A percentile compares a stretch with the other conserved stretches of the same genome.
Evolutionary conservation across 2,329 filamentous ascomycete species (phyloP).

Genomic region (Pseudodiploospora longispora): DNA sequence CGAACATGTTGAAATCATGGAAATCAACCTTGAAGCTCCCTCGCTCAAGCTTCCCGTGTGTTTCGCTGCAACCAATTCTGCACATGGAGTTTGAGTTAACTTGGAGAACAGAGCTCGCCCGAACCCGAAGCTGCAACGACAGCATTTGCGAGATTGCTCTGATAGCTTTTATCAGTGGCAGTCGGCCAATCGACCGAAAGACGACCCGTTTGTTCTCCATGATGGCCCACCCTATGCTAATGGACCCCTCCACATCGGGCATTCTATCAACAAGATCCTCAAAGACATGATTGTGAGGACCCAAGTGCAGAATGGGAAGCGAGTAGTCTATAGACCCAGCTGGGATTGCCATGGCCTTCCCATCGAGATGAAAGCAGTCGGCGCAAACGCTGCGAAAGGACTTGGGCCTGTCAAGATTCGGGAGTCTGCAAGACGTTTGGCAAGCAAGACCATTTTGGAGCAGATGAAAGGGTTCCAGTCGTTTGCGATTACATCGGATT

Average conservation of each 20-base stretch:
- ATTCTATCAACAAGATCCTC: slow-evolving; percentile 92
- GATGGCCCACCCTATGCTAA: slow-evolving; percentile 98
- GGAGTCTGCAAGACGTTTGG: slow-evolving; percentile 55
- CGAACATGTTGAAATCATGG: slow-evolving; percentile 52
- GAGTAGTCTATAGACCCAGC: slow-evolving; percentile 76
- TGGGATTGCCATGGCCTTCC: slow-evolving; percentile 98
- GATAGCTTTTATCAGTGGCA: slow-evolving; percentile 92
- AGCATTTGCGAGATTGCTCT: slow-evolving; percentile 68
- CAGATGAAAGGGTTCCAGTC: slow-evolving; percentile 68
- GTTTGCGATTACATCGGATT: slow-evolving; percentile 75
- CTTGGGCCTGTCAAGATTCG: slow-evolving; percentile 53
- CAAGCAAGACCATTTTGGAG: slow-evolving; percentile 57
- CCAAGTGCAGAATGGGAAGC: slow-evolving; percentile 62
- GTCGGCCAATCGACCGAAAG: slow-evolving; percentile 43
- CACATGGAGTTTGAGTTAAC: not conserved
- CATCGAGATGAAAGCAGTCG: slow-evolving; percentile 92
- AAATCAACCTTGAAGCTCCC: slow-evolving; percentile 68
- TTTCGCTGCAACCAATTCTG: not conserved
- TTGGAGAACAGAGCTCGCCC: slow-evolving; percentile 39
- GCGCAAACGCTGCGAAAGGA: slow-evolving; percentile 35
- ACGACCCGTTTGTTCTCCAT: slow-evolving; percentile 69
- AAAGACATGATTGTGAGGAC: slow-evolving; percentile 88
- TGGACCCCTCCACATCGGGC: slow-evolving; percentile 81
- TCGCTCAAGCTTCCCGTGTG: slow-evolving; percentile 64
- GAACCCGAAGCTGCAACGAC: slow-evolving; percentile 37